Evolutionary conservation across 2,329 filamentous ascomycete genomes (phyloP).

Genomic region (Diaporthe sp.): DNA sequence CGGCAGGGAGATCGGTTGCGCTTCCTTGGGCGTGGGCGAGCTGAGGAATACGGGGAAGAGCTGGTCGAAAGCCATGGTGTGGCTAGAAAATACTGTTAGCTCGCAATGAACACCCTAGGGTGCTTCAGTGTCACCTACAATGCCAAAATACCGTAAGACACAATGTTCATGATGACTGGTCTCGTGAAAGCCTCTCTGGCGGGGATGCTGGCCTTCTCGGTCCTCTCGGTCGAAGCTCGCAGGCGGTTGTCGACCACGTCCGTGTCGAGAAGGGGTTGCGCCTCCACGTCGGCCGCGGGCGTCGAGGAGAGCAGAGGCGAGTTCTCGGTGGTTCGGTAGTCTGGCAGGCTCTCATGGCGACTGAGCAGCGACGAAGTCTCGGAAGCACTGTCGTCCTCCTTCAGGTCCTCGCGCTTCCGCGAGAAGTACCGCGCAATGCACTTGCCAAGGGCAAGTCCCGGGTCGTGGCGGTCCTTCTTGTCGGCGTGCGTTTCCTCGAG

Average conservation of each 20-base stretch:
- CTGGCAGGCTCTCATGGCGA: conserved; percentile 73
- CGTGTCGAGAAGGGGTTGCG: conserved; percentile 34
- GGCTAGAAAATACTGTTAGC: conserved; percentile 66
- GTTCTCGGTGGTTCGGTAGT: conserved; percentile 73
- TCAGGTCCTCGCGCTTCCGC: conserved; percentile 54
- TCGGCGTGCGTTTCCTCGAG: conserved; percentile 93
- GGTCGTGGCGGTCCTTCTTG: conserved; percentile 81
- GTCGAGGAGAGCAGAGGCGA: conserved; percentile 62
- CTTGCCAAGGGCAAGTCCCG: conserved; percentile 81
- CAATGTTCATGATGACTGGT: conserved; percentile 87
- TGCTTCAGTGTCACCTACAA: conserved; percentile 76
- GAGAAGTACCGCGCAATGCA: conserved; percentile 69
- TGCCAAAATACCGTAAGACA: conserved; percentile 91
- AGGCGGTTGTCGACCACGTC: conserved; percentile 34
- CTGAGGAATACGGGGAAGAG: conserved; percentile 93
- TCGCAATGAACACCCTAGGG: neutral
- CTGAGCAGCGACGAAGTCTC: conserved; percentile 75
- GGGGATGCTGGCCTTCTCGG: conserved; percentile 37
- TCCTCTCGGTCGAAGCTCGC: conserved; percentile 44
- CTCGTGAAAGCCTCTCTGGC: conserved; percentile 76
- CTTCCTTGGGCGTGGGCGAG: conserved; percentile 66
- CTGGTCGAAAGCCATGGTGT: conserved; percentile 97
- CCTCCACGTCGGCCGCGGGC: conserved; percentile 44
- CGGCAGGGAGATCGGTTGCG: conserved; percentile 72
- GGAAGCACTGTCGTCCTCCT: conserved; percentile 51